A percentile compares a stretch with the other conserved stretches of the same genome.
Evolutionary conservation across 177 flowering plant species (phyloP).

Genomic region (Vitis hybrid): DNA sequence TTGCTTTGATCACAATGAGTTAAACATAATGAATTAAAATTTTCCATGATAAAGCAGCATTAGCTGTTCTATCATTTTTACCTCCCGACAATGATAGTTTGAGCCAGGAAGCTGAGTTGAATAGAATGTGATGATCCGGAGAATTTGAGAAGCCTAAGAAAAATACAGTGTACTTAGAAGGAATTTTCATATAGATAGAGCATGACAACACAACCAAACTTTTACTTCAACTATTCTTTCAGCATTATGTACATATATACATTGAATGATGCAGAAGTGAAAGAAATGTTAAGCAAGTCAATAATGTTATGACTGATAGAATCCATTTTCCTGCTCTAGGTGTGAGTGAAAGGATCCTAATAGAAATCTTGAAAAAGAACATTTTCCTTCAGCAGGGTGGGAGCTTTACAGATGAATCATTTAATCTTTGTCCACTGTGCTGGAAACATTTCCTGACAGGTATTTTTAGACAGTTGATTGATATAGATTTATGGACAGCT

Average conservation of each 20-base stretch:
- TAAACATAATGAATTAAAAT: not conserved
- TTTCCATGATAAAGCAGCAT: no score
- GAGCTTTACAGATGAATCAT: no score
- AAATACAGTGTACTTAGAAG: constrained; percentile 5
- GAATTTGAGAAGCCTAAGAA: constrained; percentile 74
- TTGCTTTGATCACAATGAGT: constrained; percentile 3
- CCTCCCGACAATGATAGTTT: constrained; percentile 96
- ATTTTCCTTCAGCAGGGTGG: no score
- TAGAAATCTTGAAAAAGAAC: no score
- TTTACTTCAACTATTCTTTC: not conserved
- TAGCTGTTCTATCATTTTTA: constrained; percentile 14
- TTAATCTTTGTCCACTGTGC: not conserved
- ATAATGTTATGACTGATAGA: not conserved
- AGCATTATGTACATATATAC: not conserved
- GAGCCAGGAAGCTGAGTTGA: constrained; percentile 96
- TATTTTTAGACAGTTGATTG: no score
- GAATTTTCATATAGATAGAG: not conserved
- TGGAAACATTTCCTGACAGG: not conserved
- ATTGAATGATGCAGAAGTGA: not conserved
- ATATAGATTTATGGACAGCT: not conserved
- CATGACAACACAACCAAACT: not conserved
- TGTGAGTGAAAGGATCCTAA: no score
- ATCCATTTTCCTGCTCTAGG: no score
- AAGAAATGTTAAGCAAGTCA: not conserved
- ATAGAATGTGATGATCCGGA: constrained; percentile 78